A percentile compares a stretch with the other conserved stretches of the same genome.
phyloP scores from a whole-genome alignment of 2,329 filamentous ascomycete genomes.

The Plectosphaerella sp. region DNA sequence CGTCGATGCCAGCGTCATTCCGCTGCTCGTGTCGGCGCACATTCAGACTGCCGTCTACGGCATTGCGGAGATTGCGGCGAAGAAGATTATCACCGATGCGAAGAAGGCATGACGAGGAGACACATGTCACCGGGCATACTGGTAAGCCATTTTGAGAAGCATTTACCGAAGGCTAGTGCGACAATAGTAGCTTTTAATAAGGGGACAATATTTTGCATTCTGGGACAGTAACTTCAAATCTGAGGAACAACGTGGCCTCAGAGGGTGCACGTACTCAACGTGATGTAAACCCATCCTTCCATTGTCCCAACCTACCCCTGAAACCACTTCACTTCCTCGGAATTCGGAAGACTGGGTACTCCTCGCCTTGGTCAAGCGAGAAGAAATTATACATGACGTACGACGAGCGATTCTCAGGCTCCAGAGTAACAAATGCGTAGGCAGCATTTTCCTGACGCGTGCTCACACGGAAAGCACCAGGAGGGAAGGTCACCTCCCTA shows the following conservation, averaged over 20 bases:
- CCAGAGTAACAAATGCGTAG: constrained; percentile 4
- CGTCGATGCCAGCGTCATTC: constrained; percentile 45
- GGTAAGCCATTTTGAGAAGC: too few species aligned
- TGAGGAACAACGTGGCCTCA: too few species aligned
- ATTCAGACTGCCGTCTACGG: constrained; percentile 50
- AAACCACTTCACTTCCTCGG: too few species aligned
- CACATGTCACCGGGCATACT: too few species aligned
- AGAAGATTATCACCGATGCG: constrained; percentile 15
- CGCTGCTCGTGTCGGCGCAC: constrained; percentile 39
- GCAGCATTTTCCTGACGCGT: constrained; percentile 7
- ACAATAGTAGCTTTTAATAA: too few species aligned
- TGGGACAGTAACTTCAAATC: too few species aligned
- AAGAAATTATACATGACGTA: constrained; percentile 5
- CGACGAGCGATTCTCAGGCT: constrained; percentile 8
- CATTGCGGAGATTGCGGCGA: constrained; percentile 41
- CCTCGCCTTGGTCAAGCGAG: constrained; percentile 3
- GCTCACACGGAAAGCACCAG: constrained; percentile 5
- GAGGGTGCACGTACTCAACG: too few species aligned
- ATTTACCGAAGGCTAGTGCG: too few species aligned
- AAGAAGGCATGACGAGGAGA: background rate
- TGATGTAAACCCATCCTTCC: too few species aligned
- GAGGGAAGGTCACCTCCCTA: constrained; percentile 4
- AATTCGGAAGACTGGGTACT: constrained; percentile 12
- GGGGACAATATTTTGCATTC: too few species aligned
- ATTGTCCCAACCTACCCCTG: too few species aligned